Evolutionary conservation across 139 green algal genomes (phyloP).

Genomic region (Chloropicon primus): DNA sequence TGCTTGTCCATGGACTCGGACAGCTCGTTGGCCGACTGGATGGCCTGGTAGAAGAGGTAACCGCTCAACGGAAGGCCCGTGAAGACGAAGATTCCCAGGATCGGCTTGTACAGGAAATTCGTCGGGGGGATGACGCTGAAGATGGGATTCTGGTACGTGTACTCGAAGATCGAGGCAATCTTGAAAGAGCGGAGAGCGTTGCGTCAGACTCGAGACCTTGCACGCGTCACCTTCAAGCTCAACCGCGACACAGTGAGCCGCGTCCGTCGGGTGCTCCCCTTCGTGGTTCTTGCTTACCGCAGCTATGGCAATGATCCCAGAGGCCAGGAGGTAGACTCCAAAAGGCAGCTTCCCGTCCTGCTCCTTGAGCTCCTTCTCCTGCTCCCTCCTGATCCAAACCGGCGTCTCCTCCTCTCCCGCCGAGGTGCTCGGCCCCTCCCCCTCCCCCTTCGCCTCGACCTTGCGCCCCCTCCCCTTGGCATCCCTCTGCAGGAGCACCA

Average conservation of each 20-base stretch:
- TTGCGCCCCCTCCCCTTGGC: too few relatives aligned
- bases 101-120: conserved; percentile 12
- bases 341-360: conserved; percentile 41
- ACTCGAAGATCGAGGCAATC: conserved; percentile 51
- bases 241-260: not conserved
- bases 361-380: conserved; percentile 42
- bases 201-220: not conserved
- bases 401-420: conserved; percentile 28
- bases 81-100: conserved; percentile 17
- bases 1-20: conserved; percentile 12
- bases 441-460: not conserved
- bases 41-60: conserved; percentile 15
- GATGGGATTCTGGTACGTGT: conserved; percentile 31
- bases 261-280: not conserved
- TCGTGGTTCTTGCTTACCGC: conserved; percentile 27
- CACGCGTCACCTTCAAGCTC: not conserved
- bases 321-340: conserved; percentile 52
- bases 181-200: conserved; percentile 9
- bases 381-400: conserved; percentile 60
- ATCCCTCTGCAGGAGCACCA: too few relatives aligned
- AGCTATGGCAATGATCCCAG: conserved; percentile 60
- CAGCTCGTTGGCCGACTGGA: conserved; percentile 15
- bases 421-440: not conserved
- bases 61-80: conserved; percentile 14
- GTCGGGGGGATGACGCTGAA: conserved; percentile 37